These are phyloP conservation scores for Umbelopsis vinacea DNA, from an alignment of 192 early-diverging fungal species.

Conservation along the genomic window DNA sequence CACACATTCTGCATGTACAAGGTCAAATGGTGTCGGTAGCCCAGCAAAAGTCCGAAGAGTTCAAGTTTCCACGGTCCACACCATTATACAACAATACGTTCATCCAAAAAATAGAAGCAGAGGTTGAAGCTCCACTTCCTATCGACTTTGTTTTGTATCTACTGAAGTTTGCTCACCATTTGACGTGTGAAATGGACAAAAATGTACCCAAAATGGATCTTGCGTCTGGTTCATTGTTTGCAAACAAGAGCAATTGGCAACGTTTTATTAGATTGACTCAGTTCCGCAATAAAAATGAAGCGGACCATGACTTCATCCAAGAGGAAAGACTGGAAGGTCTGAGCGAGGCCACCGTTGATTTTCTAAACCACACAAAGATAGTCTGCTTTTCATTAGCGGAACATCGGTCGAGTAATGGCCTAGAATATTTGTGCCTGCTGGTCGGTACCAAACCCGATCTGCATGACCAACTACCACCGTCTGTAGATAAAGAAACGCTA, in stretches of 20 bases:
- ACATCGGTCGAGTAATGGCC: too few relatives aligned
- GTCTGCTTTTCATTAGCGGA: too few relatives aligned
- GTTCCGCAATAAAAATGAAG: neutral
- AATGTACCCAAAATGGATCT: neutral
- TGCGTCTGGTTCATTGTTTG: neutral
- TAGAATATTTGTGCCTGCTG: too few relatives aligned
- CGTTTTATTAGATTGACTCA: neutral
- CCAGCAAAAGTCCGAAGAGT: neutral
- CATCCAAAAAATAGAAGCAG: neutral
- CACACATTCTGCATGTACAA: neutral
- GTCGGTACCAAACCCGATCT: too few relatives aligned
- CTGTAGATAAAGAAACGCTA: too few relatives aligned
- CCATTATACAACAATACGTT: neutral
- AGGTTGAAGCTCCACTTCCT: neutral
- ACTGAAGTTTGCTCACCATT: conserved; percentile 2
- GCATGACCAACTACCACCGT: too few relatives aligned
- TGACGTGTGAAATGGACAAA: neutral
- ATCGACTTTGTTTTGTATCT: neutral
- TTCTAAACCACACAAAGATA: too few relatives aligned
- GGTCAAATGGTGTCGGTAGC: neutral
- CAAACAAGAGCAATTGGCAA: neutral
- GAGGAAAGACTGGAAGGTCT: too few relatives aligned
- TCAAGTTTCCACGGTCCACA: neutral
- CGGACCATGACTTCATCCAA: too few relatives aligned
- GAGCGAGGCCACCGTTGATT: too few relatives aligned